phyloP scores from a whole-genome alignment of 108 stramenopile genomes.

The Fragilaria crotonensis region DNA sequence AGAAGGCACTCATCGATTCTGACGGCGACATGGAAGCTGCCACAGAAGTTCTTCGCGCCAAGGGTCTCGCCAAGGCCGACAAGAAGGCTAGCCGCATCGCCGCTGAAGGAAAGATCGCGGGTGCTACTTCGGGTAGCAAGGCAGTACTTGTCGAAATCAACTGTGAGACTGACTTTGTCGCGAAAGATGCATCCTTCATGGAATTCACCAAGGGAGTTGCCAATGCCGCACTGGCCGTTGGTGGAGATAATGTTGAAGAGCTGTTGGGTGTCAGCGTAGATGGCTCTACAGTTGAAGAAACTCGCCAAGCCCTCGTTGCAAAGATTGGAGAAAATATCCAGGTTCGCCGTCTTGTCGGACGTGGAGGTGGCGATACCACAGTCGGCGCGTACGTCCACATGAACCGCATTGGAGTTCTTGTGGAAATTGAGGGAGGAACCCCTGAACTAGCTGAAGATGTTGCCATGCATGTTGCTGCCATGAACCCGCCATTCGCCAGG shows the following conservation, averaged over 20 bases:
- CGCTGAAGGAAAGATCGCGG: slow-evolving; percentile 63
- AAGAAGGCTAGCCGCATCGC: slow-evolving; percentile 75
- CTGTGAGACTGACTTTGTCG: slow-evolving; percentile 87
- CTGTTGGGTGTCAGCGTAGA: slow-evolving; percentile 40
- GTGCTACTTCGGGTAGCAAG: slow-evolving; percentile 32
- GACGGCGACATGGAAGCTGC: slow-evolving; percentile 75
- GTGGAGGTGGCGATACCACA: slow-evolving; percentile 28
- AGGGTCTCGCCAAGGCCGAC: slow-evolving; percentile 75
- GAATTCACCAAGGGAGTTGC: slow-evolving; percentile 61
- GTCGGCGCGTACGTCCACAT: slow-evolving; percentile 69
- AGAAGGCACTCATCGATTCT: slow-evolving; percentile 63
- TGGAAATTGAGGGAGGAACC: slow-evolving; percentile 46
- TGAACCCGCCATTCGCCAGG: slow-evolving; percentile 66
- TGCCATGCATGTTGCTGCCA: slow-evolving; percentile 80
- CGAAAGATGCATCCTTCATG: slow-evolving; percentile 35
- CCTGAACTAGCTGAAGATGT: slow-evolving; percentile 43
- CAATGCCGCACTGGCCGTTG: slow-evolving; percentile 30
- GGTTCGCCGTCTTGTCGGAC: slow-evolving; percentile 41
- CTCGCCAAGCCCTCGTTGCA: slow-evolving; percentile 52
- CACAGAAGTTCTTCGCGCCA: slow-evolving; percentile 59
- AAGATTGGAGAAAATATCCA: slow-evolving; percentile 82
- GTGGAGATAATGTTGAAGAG: slow-evolving; percentile 34
- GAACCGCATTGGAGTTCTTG: slow-evolving; percentile 50
- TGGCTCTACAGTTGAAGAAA: slow-evolving; percentile 41
- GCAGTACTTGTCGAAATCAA: slow-evolving; percentile 79